Evolutionary conservation across 148 eudicot species (phyloP), one percentile per base, ranked within the genome.

Genomic region (Camellia sinensis): DNA sequence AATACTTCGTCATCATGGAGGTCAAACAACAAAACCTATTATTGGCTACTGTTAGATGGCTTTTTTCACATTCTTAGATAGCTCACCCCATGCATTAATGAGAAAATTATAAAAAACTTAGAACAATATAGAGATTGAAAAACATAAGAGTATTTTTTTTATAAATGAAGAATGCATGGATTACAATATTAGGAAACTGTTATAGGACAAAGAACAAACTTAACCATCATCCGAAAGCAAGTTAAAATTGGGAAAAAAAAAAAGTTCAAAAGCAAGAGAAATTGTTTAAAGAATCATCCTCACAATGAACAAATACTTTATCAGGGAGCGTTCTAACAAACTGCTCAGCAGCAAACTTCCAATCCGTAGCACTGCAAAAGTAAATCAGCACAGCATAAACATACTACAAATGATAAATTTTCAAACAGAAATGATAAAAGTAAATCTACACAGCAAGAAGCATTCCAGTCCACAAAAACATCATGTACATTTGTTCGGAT

Each of bases 231-330:
- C 15, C 40, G 10, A 0, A 13, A n/a, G n/a, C n/a, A n/a, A n/a
- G n/a, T n/a, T n/a, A n/a, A n/a, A n/a, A n/a, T n/a, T n/a, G 29
- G 29, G 50, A 8, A 13, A 4, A n/a, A 7, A n/a, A 40, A 7
- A 3, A 3, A 9, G 14, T 71, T 48, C 8, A 11, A 21, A 50
- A 46, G 60, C 8, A 41, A 62, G 73, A 77, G 48, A n/a, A 29
- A 78, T 40, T 15, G 46, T n/a, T 44, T 7, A 75, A 61, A 75
- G 56, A 75, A 80, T 14, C 46, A 57, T 81, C 72, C 99, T 93
- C 91, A 96, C 99, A 94, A 80, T 91, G 98, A 86, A 96, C 98
- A 78, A 83, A 91, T 46, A 96, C 93, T 96, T 89, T 92, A 84
- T 92, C 95, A 37, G 97, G 93, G 66, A 93, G 92, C 86, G 70